These are phyloP conservation scores for Elymus sibiricus DNA, from an alignment of 176 grass and related monocot species.

Conservation along the genomic window DNA sequence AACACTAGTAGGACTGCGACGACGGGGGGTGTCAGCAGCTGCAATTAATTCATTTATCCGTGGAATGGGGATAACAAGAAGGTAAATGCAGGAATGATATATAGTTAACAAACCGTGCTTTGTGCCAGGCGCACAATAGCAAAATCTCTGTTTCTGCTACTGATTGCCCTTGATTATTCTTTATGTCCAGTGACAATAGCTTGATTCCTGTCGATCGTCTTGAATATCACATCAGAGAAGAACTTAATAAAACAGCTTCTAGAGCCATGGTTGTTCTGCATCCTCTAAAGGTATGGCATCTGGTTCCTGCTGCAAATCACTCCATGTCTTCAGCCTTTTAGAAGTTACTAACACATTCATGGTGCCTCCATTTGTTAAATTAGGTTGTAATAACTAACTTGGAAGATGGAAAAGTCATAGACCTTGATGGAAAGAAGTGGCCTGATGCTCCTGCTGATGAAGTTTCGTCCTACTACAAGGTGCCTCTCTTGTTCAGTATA, in stretches of 20 bases:
- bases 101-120: not conserved
- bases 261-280: conserved; percentile 82
- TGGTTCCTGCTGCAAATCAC: conserved; percentile 11
- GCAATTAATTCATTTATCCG: conserved; percentile 91
- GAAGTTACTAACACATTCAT: not conserved
- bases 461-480: conserved; percentile 85
- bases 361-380: not conserved
- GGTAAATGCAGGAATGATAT: conserved; percentile 33
- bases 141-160: conserved; percentile 1
- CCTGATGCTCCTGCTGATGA: conserved; percentile 91
- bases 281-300: conserved; percentile 79
- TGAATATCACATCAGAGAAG: conserved; percentile 94
- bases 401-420: conserved; percentile 62
- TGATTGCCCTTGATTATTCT: conserved; percentile 24
- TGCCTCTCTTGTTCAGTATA: conserved; percentile 19
- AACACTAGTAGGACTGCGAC: conserved; percentile 77
- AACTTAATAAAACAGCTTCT: conserved; percentile 83
- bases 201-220: conserved; percentile 80
- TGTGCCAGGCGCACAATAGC: not conserved
- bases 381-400: conserved; percentile 97
- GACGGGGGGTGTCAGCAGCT: conserved; percentile 79
- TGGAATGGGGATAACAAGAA: conserved; percentile 99
- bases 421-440: conserved; percentile 97
- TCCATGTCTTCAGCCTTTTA: not conserved
- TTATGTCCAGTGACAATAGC: conserved; percentile 86